These are phyloP conservation scores for Komagataella pastoris DNA, from an alignment of 805 yeast genomes.

Conservation along the genomic window DNA sequence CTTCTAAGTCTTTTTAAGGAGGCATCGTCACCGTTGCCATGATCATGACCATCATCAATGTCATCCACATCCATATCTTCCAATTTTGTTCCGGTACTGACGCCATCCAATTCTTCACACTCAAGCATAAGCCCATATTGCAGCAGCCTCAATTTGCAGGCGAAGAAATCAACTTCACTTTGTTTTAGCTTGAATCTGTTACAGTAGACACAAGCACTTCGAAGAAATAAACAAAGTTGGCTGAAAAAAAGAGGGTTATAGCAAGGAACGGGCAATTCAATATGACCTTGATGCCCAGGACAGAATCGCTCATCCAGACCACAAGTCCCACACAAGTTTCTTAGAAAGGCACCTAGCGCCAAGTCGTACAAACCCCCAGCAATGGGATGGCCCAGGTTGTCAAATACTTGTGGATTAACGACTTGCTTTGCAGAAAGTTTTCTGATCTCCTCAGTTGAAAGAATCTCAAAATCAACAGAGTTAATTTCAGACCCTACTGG, in stretches of 20 bases:
- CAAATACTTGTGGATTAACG: slow-evolving; percentile 91
- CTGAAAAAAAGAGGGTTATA: slow-evolving; percentile 91
- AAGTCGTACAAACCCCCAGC: slow-evolving; percentile 89
- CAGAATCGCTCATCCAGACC: slow-evolving; percentile 89
- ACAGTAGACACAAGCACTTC: slow-evolving; percentile 84
- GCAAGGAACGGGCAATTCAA: slow-evolving; percentile 90
- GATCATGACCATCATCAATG: slow-evolving; percentile 24
- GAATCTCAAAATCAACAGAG: slow-evolving; percentile 84
- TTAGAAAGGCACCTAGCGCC: slow-evolving; percentile 87
- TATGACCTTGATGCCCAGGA: slow-evolving; percentile 98
- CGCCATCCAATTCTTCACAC: slow-evolving; percentile 55
- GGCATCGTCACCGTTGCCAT: slow-evolving; percentile 23
- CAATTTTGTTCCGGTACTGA: slow-evolving; percentile 29
- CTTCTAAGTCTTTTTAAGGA: slow-evolving; percentile 38
- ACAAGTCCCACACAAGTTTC: slow-evolving; percentile 87
- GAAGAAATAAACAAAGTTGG: slow-evolving; percentile 73
- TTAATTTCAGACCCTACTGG: slow-evolving; percentile 93
- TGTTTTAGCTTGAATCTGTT: slow-evolving; percentile 66
- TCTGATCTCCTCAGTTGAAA: slow-evolving; percentile 72
- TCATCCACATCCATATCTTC: slow-evolving; percentile 36
- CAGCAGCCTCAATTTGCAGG: slow-evolving; percentile 66
- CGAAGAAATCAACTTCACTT: slow-evolving; percentile 59
- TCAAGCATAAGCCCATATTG: slow-evolving; percentile 86
- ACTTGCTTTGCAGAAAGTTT: slow-evolving; percentile 88
- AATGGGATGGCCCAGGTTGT: slow-evolving; percentile 91